Percentiles rank a stretch among this genome's conserved stretches.
These are phyloP conservation scores for Marsdenia floribunda DNA, from an alignment of 257 asterid species.

Conservation along the genomic window DNA sequence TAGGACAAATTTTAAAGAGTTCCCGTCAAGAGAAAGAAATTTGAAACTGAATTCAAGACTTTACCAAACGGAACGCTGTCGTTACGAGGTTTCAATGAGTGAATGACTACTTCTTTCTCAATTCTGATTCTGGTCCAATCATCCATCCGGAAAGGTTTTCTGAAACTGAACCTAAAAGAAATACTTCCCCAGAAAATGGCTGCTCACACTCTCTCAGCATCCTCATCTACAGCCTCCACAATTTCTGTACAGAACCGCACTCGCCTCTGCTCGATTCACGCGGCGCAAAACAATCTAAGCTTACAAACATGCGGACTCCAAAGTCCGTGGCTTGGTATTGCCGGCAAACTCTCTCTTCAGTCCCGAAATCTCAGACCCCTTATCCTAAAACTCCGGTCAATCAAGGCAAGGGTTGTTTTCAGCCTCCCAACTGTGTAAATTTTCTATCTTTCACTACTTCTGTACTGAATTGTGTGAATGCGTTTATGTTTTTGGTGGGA, in stretches of 20 bases:
- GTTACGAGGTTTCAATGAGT: not conserved
- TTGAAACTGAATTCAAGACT: too few species aligned
- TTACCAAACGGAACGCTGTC: not conserved
- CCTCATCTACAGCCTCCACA: slow-evolving; percentile 18
- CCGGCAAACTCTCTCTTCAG: slow-evolving; percentile 22
- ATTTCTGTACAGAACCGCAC: slow-evolving; percentile 19
- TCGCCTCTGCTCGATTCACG: slow-evolving; percentile 6
- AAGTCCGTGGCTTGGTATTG: slow-evolving; percentile 36
- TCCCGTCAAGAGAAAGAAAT: too few species aligned
- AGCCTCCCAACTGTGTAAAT: slow-evolving; percentile 46
- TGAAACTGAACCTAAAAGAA: not conserved
- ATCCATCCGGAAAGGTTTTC: not conserved
- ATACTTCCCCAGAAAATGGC: slow-evolving; percentile 31
- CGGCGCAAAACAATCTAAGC: slow-evolving; percentile 7
- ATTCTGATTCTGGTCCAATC: not conserved
- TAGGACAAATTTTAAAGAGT: too few species aligned
- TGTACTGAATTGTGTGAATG: not conserved
- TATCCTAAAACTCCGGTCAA: slow-evolving; percentile 25
- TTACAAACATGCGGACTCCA: slow-evolving; percentile 12
- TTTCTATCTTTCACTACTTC: slow-evolving; percentile 5
- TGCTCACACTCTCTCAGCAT: slow-evolving; percentile 34
- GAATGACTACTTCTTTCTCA: not conserved
- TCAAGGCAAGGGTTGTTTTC: slow-evolving; percentile 34
- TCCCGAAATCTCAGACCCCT: slow-evolving; percentile 26
- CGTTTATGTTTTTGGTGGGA: not conserved